These are phyloP conservation scores for Aschersonia sp. DNA, from an alignment of 2,329 filamentous ascomycete species.

Conservation along the genomic window DNA sequence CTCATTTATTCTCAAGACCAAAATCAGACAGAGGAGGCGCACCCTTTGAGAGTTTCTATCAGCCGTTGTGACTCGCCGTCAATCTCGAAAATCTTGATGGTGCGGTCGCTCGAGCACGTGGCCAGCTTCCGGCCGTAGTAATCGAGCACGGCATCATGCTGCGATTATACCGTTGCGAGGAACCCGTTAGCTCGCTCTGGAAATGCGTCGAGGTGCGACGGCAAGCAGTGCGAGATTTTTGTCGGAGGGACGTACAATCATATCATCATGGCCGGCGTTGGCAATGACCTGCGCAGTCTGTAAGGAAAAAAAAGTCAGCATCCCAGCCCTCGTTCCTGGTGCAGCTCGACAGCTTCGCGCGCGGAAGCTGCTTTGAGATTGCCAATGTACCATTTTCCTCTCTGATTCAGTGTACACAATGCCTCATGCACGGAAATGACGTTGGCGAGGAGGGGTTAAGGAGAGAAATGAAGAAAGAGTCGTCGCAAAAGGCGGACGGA, in stretches of 20 bases:
- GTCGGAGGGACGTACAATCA: constrained; percentile 72
- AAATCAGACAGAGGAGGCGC: constrained; percentile 8
- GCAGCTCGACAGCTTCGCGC: not conserved
- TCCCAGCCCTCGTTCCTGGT: not conserved
- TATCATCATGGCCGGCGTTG: constrained; percentile 70
- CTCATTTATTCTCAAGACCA: constrained; percentile 1
- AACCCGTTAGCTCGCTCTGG: no score
- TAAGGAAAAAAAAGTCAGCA: constrained; percentile 10
- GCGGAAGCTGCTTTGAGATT: not conserved
- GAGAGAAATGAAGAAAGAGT: no score
- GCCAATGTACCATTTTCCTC: no score
- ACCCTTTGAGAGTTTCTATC: constrained; percentile 91
- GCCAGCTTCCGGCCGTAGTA: constrained; percentile 95
- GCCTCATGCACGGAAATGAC: no score
- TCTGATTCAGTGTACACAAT: no score
- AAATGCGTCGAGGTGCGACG: no score
- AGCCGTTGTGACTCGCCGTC: constrained; percentile 84
- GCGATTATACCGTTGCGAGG: no score
- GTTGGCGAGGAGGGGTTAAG: no score
- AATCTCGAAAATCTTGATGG: constrained; percentile 98
- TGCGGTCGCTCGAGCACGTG: constrained; percentile 95
- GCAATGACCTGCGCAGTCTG: constrained; percentile 29
- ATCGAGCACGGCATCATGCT: constrained; percentile 97
- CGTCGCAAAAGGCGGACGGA: no score
- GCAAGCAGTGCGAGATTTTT: not conserved